Evolutionary conservation across 306 rosid genomes (phyloP), one percentile per base, ranked within the genome.

Genomic region (Potentilla sterilis): DNA sequence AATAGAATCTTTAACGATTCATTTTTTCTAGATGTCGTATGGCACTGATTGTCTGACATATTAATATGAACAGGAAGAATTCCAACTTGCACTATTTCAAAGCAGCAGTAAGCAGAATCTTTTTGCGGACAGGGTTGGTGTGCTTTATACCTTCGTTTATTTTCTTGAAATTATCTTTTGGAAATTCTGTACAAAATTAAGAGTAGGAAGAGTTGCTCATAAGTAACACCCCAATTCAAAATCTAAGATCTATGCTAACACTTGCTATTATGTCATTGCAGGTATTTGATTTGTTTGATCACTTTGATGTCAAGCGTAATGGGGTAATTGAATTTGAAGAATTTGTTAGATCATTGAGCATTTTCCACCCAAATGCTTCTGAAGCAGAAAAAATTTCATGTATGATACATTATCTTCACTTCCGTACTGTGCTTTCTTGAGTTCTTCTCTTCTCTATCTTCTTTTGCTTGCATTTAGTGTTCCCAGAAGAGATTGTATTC

Each of bases 211-310:
- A 37, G 28, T 64, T 37, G 6, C 69, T 37, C 16, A 28, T 12
- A 54, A 51, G 9, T 2, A 35, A n/a, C 3, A 37, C 5, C 34
- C 21, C 51, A 40, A 21, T 51, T 8, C n/a, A 2, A 43, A 12
- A 4, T 72, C 41, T 21, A 8, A 54, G 63, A 11, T 12, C 5
- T 21, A 7, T 40, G 10, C 40, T 54, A 40, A 38, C 54, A 47
- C 32, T 24, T 12, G 41, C 5, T 38, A 67, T 28, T 22, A 18
- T n/a, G 5, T 12, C 46, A 42, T 66, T 28, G 61, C 88, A 93
- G 97, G 85, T 93, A 21, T 93, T 93, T 66, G 89, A 87, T 73
- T 76, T 91, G 85, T 93, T 93, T 81, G n/a, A n/a, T n/a, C n/a
- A n/a, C n/a, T n/a, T n/a, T n/a, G 97, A 91, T 77, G 28, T 80